Evolutionary conservation across 768 basidiomycete genomes (phyloP), one percentile per base, ranked within the genome.

Genomic region (Hygrocybe coccinea): DNA sequence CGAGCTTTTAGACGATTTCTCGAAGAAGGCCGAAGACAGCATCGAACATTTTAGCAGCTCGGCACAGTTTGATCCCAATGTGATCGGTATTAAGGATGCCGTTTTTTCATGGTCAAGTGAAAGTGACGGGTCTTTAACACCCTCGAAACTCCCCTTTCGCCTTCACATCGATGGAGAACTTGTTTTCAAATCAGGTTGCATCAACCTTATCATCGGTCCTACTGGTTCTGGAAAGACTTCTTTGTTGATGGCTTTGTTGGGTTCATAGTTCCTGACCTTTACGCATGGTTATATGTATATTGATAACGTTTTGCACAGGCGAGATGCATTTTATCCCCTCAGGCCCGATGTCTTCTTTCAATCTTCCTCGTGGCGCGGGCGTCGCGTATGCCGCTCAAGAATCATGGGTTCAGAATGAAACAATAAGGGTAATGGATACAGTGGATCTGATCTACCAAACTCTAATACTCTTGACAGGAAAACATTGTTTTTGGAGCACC

Each of bases 301-400:
- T n/a, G n/a, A n/a, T n/a, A n/a, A n/a, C n/a, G n/a, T n/a, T n/a
- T n/a, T n/a, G n/a, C n/a, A n/a, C 50, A 76, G 78, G 84, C 34
- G 86, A 88, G 68, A 81, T 89, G 83, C 83, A 87, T 64, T 84
- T 82, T 62, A 67, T 77, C 9, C 79, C 77, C 1, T 71, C 71
- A 7, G 65, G 70, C 8, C 72, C 79, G 1, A 76, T 79, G 41
- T 82, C 87, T 0, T 86, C 81, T 78, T 87, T 78, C 67, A 82
- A 80, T 58, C 78, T 92, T 5, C 89, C 90, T 22, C 74, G 88
- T 2, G n/a, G n/a, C n/a, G 71, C 71, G 3, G 89, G 90, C 5
- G 78, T 94, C 37, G 84, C 89, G 2, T 91, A 89, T 65, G 86
- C 86, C 5, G 85, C 86, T 2, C 91, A 95, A 66, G 89, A 91